Percentiles rank a stretch among this genome's conserved stretches.
These are phyloP conservation scores for Ceratobasidium sp. DNA, from an alignment of 1,284 basidiomycete species.

Conservation along the genomic window DNA sequence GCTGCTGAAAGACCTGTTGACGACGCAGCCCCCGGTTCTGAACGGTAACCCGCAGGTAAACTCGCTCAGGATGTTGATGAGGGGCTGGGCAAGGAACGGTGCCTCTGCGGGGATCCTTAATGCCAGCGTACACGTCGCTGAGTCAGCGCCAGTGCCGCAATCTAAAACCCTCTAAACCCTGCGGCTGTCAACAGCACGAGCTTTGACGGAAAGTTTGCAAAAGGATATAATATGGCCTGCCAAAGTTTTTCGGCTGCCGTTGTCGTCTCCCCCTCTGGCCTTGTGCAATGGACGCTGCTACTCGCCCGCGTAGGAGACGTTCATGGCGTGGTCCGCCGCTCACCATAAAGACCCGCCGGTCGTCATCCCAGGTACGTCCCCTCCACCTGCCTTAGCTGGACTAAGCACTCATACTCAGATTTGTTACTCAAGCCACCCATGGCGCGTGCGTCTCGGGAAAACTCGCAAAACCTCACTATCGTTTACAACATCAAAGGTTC, in stretches of 20 bases:
- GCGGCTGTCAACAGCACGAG: neutral
- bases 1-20: neutral
- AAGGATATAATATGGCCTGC: neutral
- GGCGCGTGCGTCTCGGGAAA: conserved; percentile 13
- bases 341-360: conserved; percentile 21
- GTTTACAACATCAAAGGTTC: conserved; percentile 28
- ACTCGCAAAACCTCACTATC: conserved; percentile 24
- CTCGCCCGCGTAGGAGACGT: conserved; percentile 8
- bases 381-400: neutral
- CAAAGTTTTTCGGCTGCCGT: neutral
- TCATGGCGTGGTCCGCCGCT: conserved; percentile 41
- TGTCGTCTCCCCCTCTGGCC: neutral
- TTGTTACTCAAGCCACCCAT: conserved; percentile 21
- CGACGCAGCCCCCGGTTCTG: neutral
- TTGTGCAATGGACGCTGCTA: conserved; percentile 31
- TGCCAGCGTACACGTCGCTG: neutral
- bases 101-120: neutral
- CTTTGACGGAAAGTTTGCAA: neutral
- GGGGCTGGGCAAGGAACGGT: conserved; percentile 14
- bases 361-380: conserved; percentile 17
- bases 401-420: conserved; percentile 6
- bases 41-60: neutral
- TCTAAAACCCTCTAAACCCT: conserved; percentile 10
- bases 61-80: neutral
- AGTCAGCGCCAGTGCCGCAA: conserved; percentile 3